phyloP scores from a whole-genome alignment of 2,329 filamentous ascomycete species.

The Penicillium expansum region DNA sequence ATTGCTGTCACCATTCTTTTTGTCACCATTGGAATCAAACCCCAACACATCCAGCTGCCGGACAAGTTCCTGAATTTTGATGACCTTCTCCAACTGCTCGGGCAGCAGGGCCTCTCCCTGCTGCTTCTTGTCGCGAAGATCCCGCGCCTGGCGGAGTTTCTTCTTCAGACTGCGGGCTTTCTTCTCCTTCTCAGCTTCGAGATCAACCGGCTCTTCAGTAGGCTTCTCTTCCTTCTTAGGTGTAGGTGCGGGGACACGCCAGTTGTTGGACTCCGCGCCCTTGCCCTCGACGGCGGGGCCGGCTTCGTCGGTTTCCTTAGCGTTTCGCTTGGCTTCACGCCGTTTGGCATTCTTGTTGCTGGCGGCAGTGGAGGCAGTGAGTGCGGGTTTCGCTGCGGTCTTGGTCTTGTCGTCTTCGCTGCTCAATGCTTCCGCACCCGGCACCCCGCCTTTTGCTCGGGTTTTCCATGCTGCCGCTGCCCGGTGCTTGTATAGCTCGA shows the following conservation, averaged over 20 bases:
- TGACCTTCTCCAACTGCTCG: constrained; percentile 96
- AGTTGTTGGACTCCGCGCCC: constrained; percentile 32
- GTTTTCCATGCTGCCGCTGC: constrained; percentile 82
- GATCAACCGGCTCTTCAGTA: constrained; percentile 52
- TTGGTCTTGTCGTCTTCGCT: constrained; percentile 51
- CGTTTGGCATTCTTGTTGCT: constrained; percentile 86
- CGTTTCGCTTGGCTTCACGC: constrained; percentile 64
- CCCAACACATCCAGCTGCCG: constrained; percentile 82
- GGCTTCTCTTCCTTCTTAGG: constrained; percentile 28
- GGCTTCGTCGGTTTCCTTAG: constrained; percentile 57
- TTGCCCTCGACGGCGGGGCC: constrained; percentile 20
- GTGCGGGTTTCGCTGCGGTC: constrained; percentile 26
- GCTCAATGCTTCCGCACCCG: constrained; percentile 64
- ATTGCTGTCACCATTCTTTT: constrained; percentile 38
- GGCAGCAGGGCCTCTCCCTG: constrained; percentile 78
- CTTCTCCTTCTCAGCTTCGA: constrained; percentile 80
- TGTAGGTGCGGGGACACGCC: constrained; percentile 26
- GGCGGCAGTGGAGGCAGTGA: constrained; percentile 42
- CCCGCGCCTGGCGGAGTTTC: constrained; percentile 89
- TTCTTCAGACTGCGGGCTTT: constrained; percentile 89
- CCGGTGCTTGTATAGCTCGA: constrained; percentile 93
- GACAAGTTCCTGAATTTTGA: constrained; percentile 92
- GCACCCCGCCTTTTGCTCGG: constrained; percentile 67
- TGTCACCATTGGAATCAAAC: constrained; percentile 75
- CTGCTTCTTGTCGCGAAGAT: constrained; percentile 87